These are phyloP conservation scores for Brassica incana DNA, from an alignment of 345 rosid genomes.

Conservation along the genomic window DNA sequence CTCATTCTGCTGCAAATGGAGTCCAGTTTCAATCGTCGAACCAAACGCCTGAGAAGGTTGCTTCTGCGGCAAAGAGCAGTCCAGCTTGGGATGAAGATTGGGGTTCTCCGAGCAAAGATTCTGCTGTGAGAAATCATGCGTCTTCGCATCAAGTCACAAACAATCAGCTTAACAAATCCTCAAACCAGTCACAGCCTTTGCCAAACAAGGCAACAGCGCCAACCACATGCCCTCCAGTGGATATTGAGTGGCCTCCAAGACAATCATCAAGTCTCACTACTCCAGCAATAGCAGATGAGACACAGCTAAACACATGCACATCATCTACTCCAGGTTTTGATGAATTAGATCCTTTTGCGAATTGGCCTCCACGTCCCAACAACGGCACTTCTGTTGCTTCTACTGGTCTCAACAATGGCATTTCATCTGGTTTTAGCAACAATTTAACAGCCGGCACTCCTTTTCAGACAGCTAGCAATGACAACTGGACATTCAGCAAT, in stretches of 20 bases:
- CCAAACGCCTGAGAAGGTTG: slow-evolving; percentile 50
- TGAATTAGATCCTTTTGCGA: no score
- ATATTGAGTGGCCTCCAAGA: slow-evolving; percentile 90
- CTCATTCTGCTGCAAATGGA: slow-evolving; percentile 47
- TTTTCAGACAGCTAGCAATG: no score
- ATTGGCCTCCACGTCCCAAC: no score
- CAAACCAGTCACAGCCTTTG: slow-evolving; percentile 41
- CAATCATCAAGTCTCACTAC: slow-evolving; percentile 41
- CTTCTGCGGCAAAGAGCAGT: slow-evolving; percentile 51
- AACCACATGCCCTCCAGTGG: slow-evolving; percentile 64
- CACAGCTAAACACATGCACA: slow-evolving; percentile 46
- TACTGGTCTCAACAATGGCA: no score
- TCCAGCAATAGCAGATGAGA: slow-evolving; percentile 34
- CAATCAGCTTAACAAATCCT: slow-evolving; percentile 44
- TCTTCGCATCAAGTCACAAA: slow-evolving; percentile 32
- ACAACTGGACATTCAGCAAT: no score
- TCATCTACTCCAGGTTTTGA: slow-evolving; percentile 47
- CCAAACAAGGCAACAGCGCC: slow-evolving; percentile 47
- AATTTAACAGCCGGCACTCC: no score
- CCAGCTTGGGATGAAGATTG: slow-evolving; percentile 91
- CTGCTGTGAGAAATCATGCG: slow-evolving; percentile 24
- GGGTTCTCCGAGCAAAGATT: slow-evolving; percentile 55
- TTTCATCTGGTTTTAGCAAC: no score
- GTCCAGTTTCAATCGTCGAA: slow-evolving; percentile 48
- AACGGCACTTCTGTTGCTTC: no score